Evolutionary conservation across 2,329 filamentous ascomycete species (phyloP).

Genomic region (Fusarium musae): DNA sequence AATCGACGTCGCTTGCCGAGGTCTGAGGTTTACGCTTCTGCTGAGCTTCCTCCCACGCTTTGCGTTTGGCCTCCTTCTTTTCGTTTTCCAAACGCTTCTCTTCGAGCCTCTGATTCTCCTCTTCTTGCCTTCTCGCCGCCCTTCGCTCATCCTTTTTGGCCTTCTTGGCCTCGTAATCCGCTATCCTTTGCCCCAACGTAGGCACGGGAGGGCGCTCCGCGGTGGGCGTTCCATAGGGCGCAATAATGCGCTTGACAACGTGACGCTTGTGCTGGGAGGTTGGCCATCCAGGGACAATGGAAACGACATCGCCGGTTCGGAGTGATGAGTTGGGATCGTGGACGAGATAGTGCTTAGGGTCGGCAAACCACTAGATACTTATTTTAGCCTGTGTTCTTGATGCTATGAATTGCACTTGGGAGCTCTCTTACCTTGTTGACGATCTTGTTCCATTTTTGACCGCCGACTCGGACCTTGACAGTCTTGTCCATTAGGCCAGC

Average conservation of each 20-base stretch:
- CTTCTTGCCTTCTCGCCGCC: conserved; percentile 47
- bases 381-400: not conserved
- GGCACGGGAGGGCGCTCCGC: conserved; percentile 74
- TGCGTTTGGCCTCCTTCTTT: conserved; percentile 40
- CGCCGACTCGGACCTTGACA: conserved; percentile 79
- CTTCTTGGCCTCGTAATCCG: conserved; percentile 64
- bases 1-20: conserved; percentile 26
- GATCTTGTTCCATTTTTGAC: conserved; percentile 76
- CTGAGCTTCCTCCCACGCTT: conserved; percentile 39
- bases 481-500: conserved; percentile 82
- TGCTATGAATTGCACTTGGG: not conserved
- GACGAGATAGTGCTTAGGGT: conserved; percentile 73
- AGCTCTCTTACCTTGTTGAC: conserved; percentile 72
- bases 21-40: conserved; percentile 33
- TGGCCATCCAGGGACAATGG: conserved; percentile 74
- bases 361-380: conserved; percentile 65
- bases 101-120: conserved; percentile 41
- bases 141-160: conserved; percentile 67
- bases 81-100: conserved; percentile 42
- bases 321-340: conserved; percentile 82
- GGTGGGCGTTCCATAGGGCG: conserved; percentile 72
- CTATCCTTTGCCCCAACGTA: conserved; percentile 69
- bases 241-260: conserved; percentile 79
- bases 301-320: conserved; percentile 78
- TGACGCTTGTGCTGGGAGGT: conserved; percentile 76